phyloP scores from a whole-genome alignment of 805 yeast species.

The Spathaspora passalidarum region DNA sequence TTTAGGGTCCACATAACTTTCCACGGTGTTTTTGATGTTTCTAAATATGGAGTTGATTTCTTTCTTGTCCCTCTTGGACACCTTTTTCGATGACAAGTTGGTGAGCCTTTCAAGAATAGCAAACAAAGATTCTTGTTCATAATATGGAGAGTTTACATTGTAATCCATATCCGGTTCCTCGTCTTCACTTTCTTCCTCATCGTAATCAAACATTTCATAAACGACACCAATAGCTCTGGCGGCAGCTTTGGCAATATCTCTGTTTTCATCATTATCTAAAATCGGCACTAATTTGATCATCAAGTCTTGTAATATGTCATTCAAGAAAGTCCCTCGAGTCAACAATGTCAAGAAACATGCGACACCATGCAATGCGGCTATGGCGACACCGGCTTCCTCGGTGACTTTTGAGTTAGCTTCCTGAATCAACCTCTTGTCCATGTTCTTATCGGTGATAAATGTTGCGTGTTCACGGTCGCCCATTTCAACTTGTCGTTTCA shows the following conservation, averaged over 20 bases:
- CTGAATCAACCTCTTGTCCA: constrained; percentile 31
- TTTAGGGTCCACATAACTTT: constrained; percentile 32
- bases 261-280: constrained; percentile 37
- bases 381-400: constrained; percentile 35
- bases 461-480: constrained; percentile 45
- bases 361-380: constrained; percentile 45
- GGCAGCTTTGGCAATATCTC: constrained; percentile 52
- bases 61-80: constrained; percentile 62
- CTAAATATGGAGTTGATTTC: constrained; percentile 58
- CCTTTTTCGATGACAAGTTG: constrained; percentile 51
- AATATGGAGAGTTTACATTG: constrained; percentile 48
- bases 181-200: constrained; percentile 27
- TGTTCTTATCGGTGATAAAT: constrained; percentile 29
- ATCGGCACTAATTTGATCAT: constrained; percentile 37
- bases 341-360: constrained; percentile 45
- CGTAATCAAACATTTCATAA: constrained; percentile 51
- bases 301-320: constrained; percentile 37
- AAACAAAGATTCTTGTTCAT: constrained; percentile 48
- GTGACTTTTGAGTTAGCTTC: constrained; percentile 30
- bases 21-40: constrained; percentile 52
- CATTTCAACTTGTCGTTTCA: constrained; percentile 30
- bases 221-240: constrained; percentile 55
- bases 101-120: constrained; percentile 41
- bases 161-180: constrained; percentile 37
- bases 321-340: constrained; percentile 40